Conservation (phyloP, 2,329 filamentous ascomycete genomes). For the Aotearoamyces nothofagi region DNA sequence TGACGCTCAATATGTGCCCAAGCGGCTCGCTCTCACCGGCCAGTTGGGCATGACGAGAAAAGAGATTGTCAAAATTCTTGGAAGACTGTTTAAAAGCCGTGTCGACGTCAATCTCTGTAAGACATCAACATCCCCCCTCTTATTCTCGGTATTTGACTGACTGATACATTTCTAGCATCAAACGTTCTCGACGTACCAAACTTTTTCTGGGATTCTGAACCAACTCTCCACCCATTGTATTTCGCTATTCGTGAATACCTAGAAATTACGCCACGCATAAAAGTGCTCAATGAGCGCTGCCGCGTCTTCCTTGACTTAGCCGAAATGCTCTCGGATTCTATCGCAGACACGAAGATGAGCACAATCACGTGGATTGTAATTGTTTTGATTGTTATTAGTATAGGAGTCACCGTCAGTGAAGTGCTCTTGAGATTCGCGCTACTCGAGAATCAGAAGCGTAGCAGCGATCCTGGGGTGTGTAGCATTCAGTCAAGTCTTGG, state of each 20-base stretch:
- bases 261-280: slow-evolving; percentile 90
- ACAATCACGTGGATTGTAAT: slow-evolving; percentile 97
- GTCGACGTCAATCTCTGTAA: slow-evolving; percentile 96
- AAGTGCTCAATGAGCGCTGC: slow-evolving; percentile 93
- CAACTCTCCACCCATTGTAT: slow-evolving; percentile 88
- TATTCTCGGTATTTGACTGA: slow-evolving; percentile 3
- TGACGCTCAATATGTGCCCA: slow-evolving; percentile 83
- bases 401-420: slow-evolving; percentile 80
- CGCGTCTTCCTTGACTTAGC: slow-evolving; percentile 85
- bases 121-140: slow-evolving; percentile 23
- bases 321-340: slow-evolving; percentile 83
- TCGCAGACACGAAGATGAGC: slow-evolving; percentile 91
- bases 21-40: slow-evolving; percentile 75
- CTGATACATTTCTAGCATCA: slow-evolving; percentile 42
- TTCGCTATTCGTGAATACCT: slow-evolving; percentile 91
- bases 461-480: slow-evolving; percentile 2
- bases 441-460: slow-evolving; percentile 26
- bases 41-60: slow-evolving; percentile 80
- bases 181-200: slow-evolving; percentile 94
- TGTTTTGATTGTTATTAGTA: slow-evolving; percentile 78
- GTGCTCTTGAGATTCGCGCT: slow-evolving; percentile 77
- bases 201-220: slow-evolving; percentile 98
- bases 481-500: not conserved
- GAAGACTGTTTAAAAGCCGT: slow-evolving; percentile 78
- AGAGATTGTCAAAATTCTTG: slow-evolving; percentile 85